Conservation (phyloP, 2,329 filamentous ascomycete species). For the Ceratocystis albifundus region DNA sequence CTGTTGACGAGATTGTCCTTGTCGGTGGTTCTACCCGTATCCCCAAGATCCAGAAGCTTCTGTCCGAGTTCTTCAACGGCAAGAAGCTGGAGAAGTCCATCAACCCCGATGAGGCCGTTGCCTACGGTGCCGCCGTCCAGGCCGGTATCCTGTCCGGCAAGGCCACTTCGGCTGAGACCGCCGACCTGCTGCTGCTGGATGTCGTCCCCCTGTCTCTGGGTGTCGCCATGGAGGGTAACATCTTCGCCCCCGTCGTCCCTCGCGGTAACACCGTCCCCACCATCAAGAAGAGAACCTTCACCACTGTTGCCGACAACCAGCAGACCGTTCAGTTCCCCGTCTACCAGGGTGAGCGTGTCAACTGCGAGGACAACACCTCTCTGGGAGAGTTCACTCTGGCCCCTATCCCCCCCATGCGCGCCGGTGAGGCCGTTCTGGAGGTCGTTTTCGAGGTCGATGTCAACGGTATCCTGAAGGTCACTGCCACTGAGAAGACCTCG, state of each 20-base stretch:
- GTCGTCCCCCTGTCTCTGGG: slow-evolving; percentile 92
- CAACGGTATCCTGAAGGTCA: slow-evolving; percentile 99
- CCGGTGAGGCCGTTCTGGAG: slow-evolving; percentile 92
- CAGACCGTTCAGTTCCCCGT: slow-evolving; percentile 83
- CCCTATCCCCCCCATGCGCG: slow-evolving; percentile 76
- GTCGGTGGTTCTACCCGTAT: slow-evolving; percentile 99
- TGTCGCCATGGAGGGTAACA: slow-evolving; percentile 99
- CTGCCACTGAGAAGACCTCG: slow-evolving; percentile 96
- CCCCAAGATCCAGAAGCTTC: slow-evolving; percentile 95
- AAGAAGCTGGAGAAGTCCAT: slow-evolving; percentile 99
- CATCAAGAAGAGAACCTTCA: slow-evolving; percentile 82
- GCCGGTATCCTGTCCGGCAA: slow-evolving; percentile 97
- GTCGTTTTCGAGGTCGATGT: slow-evolving; percentile 99
- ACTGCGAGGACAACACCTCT: slow-evolving; percentile 97
- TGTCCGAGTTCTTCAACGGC: slow-evolving; percentile 97
- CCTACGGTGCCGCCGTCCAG: slow-evolving; percentile 97
- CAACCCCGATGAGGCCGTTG: slow-evolving; percentile 98
- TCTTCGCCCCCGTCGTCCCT: slow-evolving; percentile 87
- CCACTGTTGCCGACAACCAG: slow-evolving; percentile 68
- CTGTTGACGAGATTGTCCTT: slow-evolving; percentile 95
- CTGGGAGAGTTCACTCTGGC: slow-evolving; percentile 94
- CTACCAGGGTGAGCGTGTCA: slow-evolving; percentile 91
- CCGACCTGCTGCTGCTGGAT: slow-evolving; percentile 89
- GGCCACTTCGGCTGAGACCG: slow-evolving; percentile 87
- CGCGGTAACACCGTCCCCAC: slow-evolving; percentile 66